These are phyloP conservation scores for Clarireedia hainanense DNA, from an alignment of 2,329 filamentous ascomycete species.

Conservation along the genomic window DNA sequence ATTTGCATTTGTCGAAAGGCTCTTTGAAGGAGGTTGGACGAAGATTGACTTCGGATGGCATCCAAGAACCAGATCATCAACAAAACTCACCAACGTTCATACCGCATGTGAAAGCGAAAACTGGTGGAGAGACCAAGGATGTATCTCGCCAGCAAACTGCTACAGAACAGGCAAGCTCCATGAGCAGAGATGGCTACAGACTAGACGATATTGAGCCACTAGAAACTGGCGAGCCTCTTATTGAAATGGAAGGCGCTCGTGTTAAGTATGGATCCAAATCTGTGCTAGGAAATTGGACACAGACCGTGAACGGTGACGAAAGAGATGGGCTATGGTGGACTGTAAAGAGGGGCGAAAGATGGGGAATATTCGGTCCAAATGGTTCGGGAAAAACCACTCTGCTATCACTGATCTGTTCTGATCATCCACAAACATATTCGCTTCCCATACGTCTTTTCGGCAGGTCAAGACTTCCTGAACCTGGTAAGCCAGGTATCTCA, in stretches of 20 bases:
- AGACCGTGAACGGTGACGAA: slow-evolving; percentile 40
- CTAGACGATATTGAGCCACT: slow-evolving; percentile 13
- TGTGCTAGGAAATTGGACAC: slow-evolving; percentile 74
- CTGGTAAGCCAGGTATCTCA: slow-evolving; percentile 61
- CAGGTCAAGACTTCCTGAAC: slow-evolving; percentile 66
- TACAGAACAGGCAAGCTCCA: neutral
- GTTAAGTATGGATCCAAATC: slow-evolving; percentile 73
- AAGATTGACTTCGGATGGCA: slow-evolving; percentile 23
- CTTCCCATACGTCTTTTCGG: slow-evolving; percentile 83
- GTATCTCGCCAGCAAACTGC: neutral
- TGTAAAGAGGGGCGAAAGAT: slow-evolving; percentile 74
- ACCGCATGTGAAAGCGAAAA: too few relatives aligned
- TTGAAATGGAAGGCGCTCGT: slow-evolving; percentile 80
- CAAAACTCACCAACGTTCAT: neutral
- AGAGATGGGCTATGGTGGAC: slow-evolving; percentile 70
- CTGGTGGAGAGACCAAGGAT: too few relatives aligned
- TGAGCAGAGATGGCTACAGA: slow-evolving; percentile 23
- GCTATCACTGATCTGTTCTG: slow-evolving; percentile 84
- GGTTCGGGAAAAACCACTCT: slow-evolving; percentile 95
- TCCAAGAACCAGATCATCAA: slow-evolving; percentile 13
- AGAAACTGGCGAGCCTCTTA: slow-evolving; percentile 55
- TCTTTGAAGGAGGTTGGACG: slow-evolving; percentile 25
- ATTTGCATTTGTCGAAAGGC: slow-evolving; percentile 16
- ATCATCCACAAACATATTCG: slow-evolving; percentile 91
- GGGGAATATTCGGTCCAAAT: slow-evolving; percentile 90